Conservation (phyloP, 257 asterid genomes). For the Fraxinus quadrangulata region DNA sequence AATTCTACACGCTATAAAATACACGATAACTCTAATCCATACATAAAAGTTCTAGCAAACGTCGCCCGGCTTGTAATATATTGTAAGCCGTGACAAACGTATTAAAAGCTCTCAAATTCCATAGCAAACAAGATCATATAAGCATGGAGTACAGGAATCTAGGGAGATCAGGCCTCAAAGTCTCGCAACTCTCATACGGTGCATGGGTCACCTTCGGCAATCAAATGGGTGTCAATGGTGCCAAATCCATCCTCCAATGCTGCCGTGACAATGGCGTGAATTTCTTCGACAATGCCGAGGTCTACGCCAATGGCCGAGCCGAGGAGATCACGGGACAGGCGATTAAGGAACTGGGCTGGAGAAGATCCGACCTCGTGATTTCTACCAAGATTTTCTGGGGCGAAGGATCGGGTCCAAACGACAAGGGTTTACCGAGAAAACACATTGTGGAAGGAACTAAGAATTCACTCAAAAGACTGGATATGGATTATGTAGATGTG, state of each 20-base stretch:
- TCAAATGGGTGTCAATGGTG: slow-evolving; percentile 95
- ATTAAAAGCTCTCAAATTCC: too few species aligned
- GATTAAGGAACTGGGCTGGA: slow-evolving; percentile 89
- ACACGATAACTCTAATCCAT: too few species aligned
- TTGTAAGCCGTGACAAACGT: too few species aligned
- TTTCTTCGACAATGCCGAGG: slow-evolving; percentile 98
- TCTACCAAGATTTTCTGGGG: slow-evolving; percentile 99
- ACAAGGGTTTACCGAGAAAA: slow-evolving; percentile 90
- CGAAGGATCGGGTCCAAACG: slow-evolving; percentile 77
- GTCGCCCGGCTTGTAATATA: too few species aligned
- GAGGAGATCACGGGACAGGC: slow-evolving; percentile 99
- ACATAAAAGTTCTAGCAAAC: too few species aligned
- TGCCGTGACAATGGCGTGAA: slow-evolving; percentile 92
- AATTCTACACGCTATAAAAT: too few species aligned
- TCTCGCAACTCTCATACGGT: slow-evolving; percentile 88
- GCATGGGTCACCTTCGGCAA: slow-evolving; percentile 98
- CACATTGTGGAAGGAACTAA: slow-evolving; percentile 84
- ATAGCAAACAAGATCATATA: too few species aligned
- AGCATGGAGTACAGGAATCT: slow-evolving; percentile 85
- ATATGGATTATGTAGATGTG: slow-evolving; percentile 88
- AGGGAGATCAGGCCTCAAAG: slow-evolving; percentile 90
- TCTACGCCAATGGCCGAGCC: slow-evolving; percentile 92
- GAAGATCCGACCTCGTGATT: slow-evolving; percentile 80
- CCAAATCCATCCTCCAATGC: slow-evolving; percentile 84
- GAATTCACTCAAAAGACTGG: slow-evolving; percentile 69